These are phyloP conservation scores for Arthrobotrys entomopaga DNA, from an alignment of 2,329 filamentous ascomycete species.

Conservation along the genomic window DNA sequence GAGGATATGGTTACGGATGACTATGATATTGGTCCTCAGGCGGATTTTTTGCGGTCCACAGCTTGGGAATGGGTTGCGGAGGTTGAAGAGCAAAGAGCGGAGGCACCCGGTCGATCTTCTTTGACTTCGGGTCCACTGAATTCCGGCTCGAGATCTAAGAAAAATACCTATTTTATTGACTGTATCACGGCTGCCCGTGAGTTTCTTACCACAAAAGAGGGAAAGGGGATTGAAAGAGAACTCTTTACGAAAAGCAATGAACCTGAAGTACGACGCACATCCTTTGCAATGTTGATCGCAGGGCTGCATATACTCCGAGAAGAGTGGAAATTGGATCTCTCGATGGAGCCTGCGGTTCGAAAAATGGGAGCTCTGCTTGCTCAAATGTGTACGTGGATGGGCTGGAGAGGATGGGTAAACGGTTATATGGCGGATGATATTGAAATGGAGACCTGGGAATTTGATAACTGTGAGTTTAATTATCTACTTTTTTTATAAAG, in stretches of 20 bases:
- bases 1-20: constrained; percentile 58
- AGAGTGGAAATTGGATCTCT: constrained; percentile 82
- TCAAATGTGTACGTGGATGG: constrained; percentile 84
- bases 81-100: constrained; percentile 63
- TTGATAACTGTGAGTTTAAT: constrained; percentile 66
- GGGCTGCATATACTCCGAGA: constrained; percentile 87
- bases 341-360: constrained; percentile 65
- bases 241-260: constrained; percentile 73
- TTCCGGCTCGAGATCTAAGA: constrained; percentile 40
- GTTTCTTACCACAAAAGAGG: constrained; percentile 72
- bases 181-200: constrained; percentile 71
- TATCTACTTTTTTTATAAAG: not conserved
- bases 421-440: constrained; percentile 73
- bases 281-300: constrained; percentile 75
- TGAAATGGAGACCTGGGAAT: constrained; percentile 67
- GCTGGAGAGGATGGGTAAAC: constrained; percentile 73
- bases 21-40: constrained; percentile 58
- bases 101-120: constrained; percentile 27
- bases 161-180: constrained; percentile 63
- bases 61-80: constrained; percentile 79
- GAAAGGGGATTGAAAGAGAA: constrained; percentile 69
- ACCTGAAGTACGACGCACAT: constrained; percentile 66
- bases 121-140: constrained; percentile 16
- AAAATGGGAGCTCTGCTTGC: constrained; percentile 78
- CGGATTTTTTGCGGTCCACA: constrained; percentile 66